Conservation (phyloP, 2,329 filamentous ascomycete species). For the Neofusicoccum parvum region DNA sequence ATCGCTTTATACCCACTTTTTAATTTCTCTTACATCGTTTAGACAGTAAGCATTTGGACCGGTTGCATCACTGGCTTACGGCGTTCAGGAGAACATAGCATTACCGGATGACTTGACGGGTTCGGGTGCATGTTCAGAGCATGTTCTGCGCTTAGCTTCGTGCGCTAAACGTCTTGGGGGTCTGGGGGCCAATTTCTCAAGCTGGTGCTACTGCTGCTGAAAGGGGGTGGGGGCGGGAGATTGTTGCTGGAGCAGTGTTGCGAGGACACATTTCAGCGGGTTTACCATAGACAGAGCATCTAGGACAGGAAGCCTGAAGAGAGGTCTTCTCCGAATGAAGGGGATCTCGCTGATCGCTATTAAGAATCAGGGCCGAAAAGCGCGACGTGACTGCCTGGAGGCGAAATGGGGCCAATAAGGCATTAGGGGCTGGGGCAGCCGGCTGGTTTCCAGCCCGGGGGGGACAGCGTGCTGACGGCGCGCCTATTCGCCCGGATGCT, state of each 20-base stretch:
- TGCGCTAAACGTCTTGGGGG: constrained; percentile 4
- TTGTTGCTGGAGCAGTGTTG: background rate
- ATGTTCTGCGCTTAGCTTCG: constrained; percentile 9
- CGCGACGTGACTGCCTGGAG: background rate
- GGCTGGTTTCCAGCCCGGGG: background rate
- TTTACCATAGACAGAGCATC: constrained; percentile 7
- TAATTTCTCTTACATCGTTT: constrained; percentile 30
- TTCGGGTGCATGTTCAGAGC: constrained; percentile 12
- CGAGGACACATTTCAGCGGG: background rate
- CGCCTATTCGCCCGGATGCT: background rate
- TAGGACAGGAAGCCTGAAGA: constrained; percentile 4
- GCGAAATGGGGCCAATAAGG: background rate
- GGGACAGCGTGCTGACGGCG: background rate
- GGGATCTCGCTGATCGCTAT: constrained; percentile 14
- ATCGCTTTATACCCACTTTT: constrained; percentile 44
- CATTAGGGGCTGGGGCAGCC: background rate
- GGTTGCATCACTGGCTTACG: constrained; percentile 14
- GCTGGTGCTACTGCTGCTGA: background rate
- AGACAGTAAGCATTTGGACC: constrained; percentile 13
- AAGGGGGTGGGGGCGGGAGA: background rate
- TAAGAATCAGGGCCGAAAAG: background rate
- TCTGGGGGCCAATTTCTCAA: constrained; percentile 10
- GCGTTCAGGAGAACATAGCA: constrained; percentile 16
- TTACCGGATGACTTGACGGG: constrained; percentile 11
- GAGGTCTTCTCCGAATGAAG: constrained; percentile 14